Conservation (phyloP, 441 rosid genomes). For the Geranium incanum region DNA sequence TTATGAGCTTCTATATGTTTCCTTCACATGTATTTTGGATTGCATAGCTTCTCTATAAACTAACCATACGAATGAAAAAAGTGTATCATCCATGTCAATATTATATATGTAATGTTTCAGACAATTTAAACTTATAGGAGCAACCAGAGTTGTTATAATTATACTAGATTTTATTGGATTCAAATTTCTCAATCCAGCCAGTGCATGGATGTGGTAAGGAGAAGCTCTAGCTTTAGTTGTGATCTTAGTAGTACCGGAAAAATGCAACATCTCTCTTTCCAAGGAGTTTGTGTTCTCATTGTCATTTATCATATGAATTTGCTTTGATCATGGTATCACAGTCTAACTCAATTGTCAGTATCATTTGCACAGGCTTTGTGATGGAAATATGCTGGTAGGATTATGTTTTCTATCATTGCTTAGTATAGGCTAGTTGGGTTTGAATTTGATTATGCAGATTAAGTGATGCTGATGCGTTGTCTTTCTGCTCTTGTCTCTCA, state of each 20-base stretch:
- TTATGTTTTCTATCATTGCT: background rate
- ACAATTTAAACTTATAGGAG: background rate
- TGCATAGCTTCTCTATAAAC: background rate
- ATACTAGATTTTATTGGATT: background rate
- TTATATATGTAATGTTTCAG: background rate
- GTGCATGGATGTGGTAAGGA: background rate
- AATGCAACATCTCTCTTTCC: background rate
- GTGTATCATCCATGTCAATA: conserved; percentile 5
- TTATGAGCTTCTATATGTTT: background rate
- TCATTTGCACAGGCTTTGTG: background rate
- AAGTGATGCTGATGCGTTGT: conserved; percentile 5
- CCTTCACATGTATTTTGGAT: background rate
- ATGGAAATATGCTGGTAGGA: background rate
- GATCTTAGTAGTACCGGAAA: background rate
- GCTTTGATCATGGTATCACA: background rate
- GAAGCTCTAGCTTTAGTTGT: background rate
- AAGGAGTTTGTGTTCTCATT: background rate
- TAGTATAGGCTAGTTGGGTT: background rate
- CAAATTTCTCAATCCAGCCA: background rate
- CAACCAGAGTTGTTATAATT: background rate
- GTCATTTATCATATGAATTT: background rate
- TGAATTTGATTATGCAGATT: background rate
- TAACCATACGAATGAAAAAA: background rate
- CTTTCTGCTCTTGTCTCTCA: background rate
- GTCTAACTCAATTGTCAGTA: background rate